Conservation (phyloP, 345 rosid genomes). For the Salix caprea region DNA sequence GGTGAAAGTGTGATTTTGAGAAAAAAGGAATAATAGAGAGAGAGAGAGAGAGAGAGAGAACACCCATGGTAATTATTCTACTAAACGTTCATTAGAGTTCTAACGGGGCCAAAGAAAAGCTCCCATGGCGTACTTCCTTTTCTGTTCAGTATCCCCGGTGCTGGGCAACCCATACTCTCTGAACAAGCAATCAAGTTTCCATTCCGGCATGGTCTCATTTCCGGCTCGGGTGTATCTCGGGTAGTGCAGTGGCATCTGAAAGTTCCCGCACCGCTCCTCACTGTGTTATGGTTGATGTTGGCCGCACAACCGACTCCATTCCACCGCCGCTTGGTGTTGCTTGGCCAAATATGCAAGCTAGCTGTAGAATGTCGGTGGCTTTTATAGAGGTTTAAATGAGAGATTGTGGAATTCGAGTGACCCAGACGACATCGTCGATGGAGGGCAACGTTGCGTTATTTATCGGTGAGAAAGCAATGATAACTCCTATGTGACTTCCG, state of each 20-base stretch:
- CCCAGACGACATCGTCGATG: background rate
- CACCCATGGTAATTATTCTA: no score
- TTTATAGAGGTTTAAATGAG: background rate
- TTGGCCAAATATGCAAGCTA: background rate
- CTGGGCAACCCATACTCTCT: conserved; percentile 19
- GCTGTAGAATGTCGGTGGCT: background rate
- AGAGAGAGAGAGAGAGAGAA: no score
- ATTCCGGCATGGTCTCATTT: conserved; percentile 21
- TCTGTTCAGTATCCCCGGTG: conserved; percentile 11
- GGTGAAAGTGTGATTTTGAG: background rate
- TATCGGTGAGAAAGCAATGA: conserved; percentile 1
- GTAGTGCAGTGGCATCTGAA: conserved; percentile 29
- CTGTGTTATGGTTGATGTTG: background rate
- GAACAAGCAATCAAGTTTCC: conserved; percentile 23
- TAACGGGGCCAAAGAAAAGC: conserved; percentile 17
- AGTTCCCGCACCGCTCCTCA: conserved; percentile 6
- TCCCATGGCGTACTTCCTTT: conserved; percentile 21
- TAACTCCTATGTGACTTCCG: background rate
- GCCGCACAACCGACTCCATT: conserved; percentile 12
- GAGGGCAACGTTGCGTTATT: background rate
- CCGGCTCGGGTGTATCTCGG: conserved; percentile 14
- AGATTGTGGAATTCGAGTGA: background rate
- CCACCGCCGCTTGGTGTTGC: background rate
- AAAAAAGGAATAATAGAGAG: no score
- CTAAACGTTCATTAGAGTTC: no score